Evolutionary conservation across 2,329 filamentous ascomycete genomes (phyloP).

Genomic region (Aspergillus proliferans): DNA sequence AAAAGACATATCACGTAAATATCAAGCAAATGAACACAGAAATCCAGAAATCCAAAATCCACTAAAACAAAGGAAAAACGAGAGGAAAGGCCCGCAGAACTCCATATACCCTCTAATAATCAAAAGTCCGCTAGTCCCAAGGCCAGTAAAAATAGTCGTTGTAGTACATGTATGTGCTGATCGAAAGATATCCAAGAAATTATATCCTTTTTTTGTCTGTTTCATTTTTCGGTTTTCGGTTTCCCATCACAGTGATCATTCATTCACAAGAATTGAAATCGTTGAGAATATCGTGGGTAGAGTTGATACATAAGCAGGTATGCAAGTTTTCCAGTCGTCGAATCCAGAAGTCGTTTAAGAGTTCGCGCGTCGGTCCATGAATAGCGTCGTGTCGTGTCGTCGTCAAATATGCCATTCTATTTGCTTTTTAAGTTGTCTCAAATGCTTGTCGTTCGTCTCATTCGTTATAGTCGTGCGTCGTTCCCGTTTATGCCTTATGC

Average conservation of each 20-base stretch:
- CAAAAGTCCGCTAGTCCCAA: no score
- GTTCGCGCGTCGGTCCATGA: slow-evolving; percentile 4
- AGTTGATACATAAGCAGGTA: no score
- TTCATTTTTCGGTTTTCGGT: no score
- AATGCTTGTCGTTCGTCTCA: not conserved
- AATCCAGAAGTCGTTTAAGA: slow-evolving; percentile 12
- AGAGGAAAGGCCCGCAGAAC: slow-evolving; percentile 5
- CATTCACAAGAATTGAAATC: no score
- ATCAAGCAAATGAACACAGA: slow-evolving; percentile 1
- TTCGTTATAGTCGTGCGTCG: not conserved
- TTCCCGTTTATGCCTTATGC: slow-evolving; percentile 7
- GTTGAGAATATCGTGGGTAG: no score
- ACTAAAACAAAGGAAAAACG: slow-evolving; percentile 3
- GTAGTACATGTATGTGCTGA: no score
- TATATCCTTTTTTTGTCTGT: no score
- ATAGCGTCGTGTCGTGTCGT: slow-evolving; percentile 5
- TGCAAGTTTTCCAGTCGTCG: slow-evolving; percentile 14
- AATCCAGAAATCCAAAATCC: not conserved
- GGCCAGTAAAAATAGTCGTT: no score
- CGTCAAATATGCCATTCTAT: not conserved
- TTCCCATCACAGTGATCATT: no score
- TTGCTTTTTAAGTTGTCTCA: not conserved
- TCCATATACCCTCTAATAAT: not conserved
- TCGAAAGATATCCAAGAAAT: no score
- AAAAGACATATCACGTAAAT: not conserved